Base-by-base conservation (phyloP, 169 alveolate species). In the Cryptosporidium felis region DNA sequence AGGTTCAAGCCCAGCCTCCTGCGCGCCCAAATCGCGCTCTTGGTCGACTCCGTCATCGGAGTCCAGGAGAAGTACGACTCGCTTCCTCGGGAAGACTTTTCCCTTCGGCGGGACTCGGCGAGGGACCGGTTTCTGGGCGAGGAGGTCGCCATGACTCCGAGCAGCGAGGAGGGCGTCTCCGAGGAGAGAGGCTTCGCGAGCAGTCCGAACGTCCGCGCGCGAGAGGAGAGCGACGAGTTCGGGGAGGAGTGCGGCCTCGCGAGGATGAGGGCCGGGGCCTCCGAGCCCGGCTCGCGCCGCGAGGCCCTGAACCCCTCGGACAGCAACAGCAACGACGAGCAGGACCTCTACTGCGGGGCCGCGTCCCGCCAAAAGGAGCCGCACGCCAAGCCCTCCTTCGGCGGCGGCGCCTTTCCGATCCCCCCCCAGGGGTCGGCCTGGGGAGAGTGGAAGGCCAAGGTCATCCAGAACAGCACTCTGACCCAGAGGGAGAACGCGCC, bases 381-480 rank as follows among this genome's bases (percentile, higher is more conserved):
- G n/a, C n/a, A n/a, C 14, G 5, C 56, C 16, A 74, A 21, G 36
- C 21, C 85, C 5, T 53, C 74, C 6, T 53, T 74, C 40, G 18
- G 74, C 26, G 26, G 41, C 32, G 32, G 38, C n/a, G 34, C 82
- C 42, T 49, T 67, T 65, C 92, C 81, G 53, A 92, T 65, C 32
- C 93, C 67, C 65, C 94, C 92, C 58, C 89, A 92, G 32, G 94
- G 88, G 36, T 81, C 92, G 2, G 97, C 97, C 9, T 94, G 97
- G 97, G 93, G 91, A 41, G 97, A 94, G 63, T 94, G 97, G 97
- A 94, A 94, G 92, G 97, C 97, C 16, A 96, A 94, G 65, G 97
- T 93, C 9, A 94, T 94, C 44, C 96, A 94, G 79, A 96, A 94
- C 80, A 95, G 97, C 8, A 90, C 93, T 60, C 92, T 94, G 14